Evolutionary conservation across 2,329 filamentous ascomycete species (phyloP).

Genomic region (Penicillium janthinellum): DNA sequence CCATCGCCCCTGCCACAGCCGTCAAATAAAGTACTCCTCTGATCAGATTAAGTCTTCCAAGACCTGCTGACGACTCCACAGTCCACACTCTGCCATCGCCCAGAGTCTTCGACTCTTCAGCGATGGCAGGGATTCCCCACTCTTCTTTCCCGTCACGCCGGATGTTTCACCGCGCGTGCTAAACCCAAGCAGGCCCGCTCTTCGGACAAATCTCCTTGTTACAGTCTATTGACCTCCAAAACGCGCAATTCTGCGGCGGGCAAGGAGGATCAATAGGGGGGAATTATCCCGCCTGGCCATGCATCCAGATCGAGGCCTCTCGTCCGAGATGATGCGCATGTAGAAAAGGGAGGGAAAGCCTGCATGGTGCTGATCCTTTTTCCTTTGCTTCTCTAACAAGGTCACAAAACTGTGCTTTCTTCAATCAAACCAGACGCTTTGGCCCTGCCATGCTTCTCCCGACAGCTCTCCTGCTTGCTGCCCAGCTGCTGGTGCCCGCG

Average conservation of each 20-base stretch:
- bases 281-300: slow-evolving; percentile 3
- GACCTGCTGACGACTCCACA: not conserved
- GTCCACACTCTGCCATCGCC: not conserved
- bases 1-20: not conserved
- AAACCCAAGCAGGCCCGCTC: slow-evolving; percentile 3
- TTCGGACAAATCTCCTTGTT: slow-evolving; percentile 3
- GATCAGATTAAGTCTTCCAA: not conserved
- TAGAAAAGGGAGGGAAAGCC: not conserved
- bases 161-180: slow-evolving; percentile 12
- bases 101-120: not conserved
- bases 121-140: slow-evolving; percentile 11
- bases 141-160: slow-evolving; percentile 1
- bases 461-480: slow-evolving; percentile 18
- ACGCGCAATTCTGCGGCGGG: slow-evolving; percentile 2
- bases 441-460: slow-evolving; percentile 13
- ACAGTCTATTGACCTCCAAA: not conserved
- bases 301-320: not conserved
- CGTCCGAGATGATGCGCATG: not conserved
- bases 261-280: not conserved
- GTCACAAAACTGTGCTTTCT: not conserved
- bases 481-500: slow-evolving; percentile 21
- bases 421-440: not conserved
- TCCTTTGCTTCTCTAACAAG: not conserved
- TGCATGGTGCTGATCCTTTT: too few relatives aligned
- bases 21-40: not conserved